phyloP scores from a whole-genome alignment of 2,329 filamentous ascomycete species.

The Fusarium devonianum region DNA sequence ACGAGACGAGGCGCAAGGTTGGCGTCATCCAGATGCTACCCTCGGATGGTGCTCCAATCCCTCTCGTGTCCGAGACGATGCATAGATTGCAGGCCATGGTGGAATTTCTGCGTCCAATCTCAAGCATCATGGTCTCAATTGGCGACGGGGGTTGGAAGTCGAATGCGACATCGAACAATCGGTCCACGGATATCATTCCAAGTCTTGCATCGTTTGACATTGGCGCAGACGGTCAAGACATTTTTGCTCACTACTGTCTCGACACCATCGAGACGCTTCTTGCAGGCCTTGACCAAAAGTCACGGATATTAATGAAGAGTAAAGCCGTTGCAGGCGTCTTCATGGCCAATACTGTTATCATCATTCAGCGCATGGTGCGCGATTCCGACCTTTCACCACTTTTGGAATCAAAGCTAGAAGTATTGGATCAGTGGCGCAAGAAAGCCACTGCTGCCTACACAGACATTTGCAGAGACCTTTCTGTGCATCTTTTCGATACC shows the following conservation, averaged over 20 bases:
- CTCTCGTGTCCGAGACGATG: conserved; percentile 85
- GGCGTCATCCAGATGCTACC: conserved; percentile 72
- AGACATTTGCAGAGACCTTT: conserved; percentile 87
- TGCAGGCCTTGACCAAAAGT: conserved; percentile 76
- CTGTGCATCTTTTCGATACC: conserved; percentile 84
- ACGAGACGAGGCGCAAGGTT: conserved; percentile 79
- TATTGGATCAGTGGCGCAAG: conserved; percentile 86
- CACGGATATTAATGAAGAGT: conserved; percentile 74
- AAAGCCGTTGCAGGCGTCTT: conserved; percentile 87
- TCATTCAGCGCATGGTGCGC: conserved; percentile 84
- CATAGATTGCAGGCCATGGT: conserved; percentile 86
- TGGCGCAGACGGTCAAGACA: conserved; percentile 83
- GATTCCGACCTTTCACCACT: conserved; percentile 80
- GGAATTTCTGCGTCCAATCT: conserved; percentile 83
- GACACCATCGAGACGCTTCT: conserved; percentile 89
- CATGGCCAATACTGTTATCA: conserved; percentile 83
- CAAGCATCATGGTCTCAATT: conserved; percentile 88
- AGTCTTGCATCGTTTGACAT: conserved; percentile 84
- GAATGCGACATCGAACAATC: conserved; percentile 56
- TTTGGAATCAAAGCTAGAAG: conserved; percentile 68
- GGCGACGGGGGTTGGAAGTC: conserved; percentile 91
- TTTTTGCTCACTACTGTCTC: conserved; percentile 88
- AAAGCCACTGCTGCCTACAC: conserved; percentile 83
- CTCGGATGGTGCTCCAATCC: conserved; percentile 77
- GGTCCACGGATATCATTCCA: conserved; percentile 69